Evolutionary conservation across 1,284 basidiomycete species (phyloP), one percentile per base, ranked within the genome.

Genomic region (Cystobasidium slooffiae): DNA sequence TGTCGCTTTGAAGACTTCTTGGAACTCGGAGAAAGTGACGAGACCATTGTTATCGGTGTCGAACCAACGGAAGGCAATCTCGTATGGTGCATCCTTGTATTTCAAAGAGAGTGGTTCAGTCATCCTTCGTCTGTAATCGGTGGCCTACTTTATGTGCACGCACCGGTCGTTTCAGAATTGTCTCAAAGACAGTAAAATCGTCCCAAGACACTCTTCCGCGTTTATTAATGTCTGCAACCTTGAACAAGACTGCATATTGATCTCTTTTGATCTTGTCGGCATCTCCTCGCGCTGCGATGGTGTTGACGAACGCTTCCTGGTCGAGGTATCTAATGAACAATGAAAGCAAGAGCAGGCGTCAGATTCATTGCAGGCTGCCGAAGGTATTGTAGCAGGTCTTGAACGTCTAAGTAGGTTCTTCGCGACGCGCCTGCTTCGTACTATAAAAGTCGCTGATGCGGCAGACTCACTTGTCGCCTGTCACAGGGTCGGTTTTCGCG

Each of bases 131-230:
- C 31, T 1, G 65, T 39, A 64, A 39, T 68, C 10, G n/a, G 64
- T 37, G 37, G 66, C n/a, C 18, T 68, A 41, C 81, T 82, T 73
- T 18, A 22, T 5, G 1, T 53, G 74, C 70, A 53, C 52, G n/a
- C 47, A 72, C 69, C 18, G 82, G 81, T 75, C 75, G 80, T 79
- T 94, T 93, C 79, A 94, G 83, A 78, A 93, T 84, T 18, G 92
- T 94, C 85, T 97, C 91, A 81, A 97, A 97, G 75, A 94, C 89
- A 22, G 90, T 90, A 81, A 95, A 97, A 83, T 97, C 94, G 79
- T 96, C 92, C 89, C 92, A 96, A 59, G 92, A 92, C 59, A 97
- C 88, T 55, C 91, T 84, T 39, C 91, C 92, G 53, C 89, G 87
- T 80, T 88, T 88, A 56, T 88, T 87, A 55, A 86, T 85, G 84